Percentiles rank a stretch among this genome's conserved stretches.
Evolutionary conservation across 768 basidiomycete species (phyloP).

Genomic region (Lentinula lateritia): DNA sequence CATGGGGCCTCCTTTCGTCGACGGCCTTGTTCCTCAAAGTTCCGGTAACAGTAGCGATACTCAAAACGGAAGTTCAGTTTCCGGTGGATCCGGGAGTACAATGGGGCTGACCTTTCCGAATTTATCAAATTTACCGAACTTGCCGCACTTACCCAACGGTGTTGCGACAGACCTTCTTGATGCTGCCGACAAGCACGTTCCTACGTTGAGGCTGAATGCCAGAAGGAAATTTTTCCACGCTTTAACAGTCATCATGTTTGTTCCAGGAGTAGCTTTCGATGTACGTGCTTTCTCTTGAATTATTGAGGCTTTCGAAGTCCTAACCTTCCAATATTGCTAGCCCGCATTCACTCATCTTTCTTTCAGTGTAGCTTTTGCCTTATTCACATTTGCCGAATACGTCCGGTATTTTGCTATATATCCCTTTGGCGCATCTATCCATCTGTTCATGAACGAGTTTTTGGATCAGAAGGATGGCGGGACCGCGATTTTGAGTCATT

Average conservation of each 20-base stretch:
- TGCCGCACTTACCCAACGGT: slow-evolving; percentile 32
- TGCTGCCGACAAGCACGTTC: slow-evolving; percentile 86
- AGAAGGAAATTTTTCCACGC: slow-evolving; percentile 97
- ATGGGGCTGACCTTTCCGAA: slow-evolving; percentile 32
- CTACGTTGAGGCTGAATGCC: slow-evolving; percentile 85
- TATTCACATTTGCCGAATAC: slow-evolving; percentile 96
- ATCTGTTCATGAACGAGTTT: slow-evolving; percentile 97
- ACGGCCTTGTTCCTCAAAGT: background rate
- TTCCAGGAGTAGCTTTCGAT: slow-evolving; percentile 90
- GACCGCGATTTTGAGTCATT: slow-evolving; percentile 95
- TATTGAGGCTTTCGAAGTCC: background rate
- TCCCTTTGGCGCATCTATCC: slow-evolving; percentile 88
- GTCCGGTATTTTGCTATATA: slow-evolving; percentile 98
- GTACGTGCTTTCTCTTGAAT: slow-evolving; percentile 43
- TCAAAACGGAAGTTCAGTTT: background rate
- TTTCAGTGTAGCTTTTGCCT: slow-evolving; percentile 90
- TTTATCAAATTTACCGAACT: slow-evolving; percentile 39
- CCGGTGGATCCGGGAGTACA: slow-evolving; percentile 8
- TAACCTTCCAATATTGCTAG: slow-evolving; percentile 33
- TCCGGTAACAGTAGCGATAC: slow-evolving; percentile 4
- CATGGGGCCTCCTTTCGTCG: background rate
- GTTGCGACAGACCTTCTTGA: slow-evolving; percentile 68
- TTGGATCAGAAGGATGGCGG: slow-evolving; percentile 92
- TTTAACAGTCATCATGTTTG: slow-evolving; percentile 92
- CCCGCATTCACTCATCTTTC: slow-evolving; percentile 95